Conservation (phyloP, 768 basidiomycete species). For the Coprinopsis sp. region DNA sequence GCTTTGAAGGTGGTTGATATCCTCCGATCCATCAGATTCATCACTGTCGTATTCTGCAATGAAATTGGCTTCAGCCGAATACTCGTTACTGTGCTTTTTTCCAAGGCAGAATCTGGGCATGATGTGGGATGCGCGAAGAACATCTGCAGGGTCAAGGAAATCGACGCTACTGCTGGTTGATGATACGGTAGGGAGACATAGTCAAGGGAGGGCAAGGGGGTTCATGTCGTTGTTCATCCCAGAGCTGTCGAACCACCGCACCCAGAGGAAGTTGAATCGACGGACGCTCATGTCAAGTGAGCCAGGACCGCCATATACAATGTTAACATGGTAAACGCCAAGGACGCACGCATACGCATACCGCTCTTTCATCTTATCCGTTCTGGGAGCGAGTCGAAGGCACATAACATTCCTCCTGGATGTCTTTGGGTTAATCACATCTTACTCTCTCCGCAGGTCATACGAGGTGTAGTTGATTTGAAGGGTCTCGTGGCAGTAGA, state of each 20-base stretch:
- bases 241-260: not conserved
- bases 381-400: not conserved
- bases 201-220: not conserved
- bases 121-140: conserved; percentile 3
- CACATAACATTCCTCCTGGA: conserved; percentile 4
- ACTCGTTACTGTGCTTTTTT: not conserved
- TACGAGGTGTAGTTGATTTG: conserved; percentile 15
- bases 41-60: conserved; percentile 2
- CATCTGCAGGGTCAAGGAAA: conserved; percentile 1
- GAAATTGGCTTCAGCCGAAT: not conserved
- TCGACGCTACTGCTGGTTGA: too few relatives aligned
- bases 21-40: too few relatives aligned
- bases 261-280: too few relatives aligned
- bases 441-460: too few relatives aligned
- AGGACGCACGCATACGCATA: conserved; percentile 1
- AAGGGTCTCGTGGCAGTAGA: conserved; percentile 11
- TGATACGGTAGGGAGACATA: not conserved
- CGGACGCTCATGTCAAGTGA: not conserved
- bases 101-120: not conserved
- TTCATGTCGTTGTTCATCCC: not conserved
- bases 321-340: conserved; percentile 2
- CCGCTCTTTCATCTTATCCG: not conserved
- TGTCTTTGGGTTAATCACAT: too few relatives aligned
- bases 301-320: not conserved
- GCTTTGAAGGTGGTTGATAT: too few relatives aligned